phyloP scores from a whole-genome alignment of 306 rosid species.

The Mimosa pudica region DNA sequence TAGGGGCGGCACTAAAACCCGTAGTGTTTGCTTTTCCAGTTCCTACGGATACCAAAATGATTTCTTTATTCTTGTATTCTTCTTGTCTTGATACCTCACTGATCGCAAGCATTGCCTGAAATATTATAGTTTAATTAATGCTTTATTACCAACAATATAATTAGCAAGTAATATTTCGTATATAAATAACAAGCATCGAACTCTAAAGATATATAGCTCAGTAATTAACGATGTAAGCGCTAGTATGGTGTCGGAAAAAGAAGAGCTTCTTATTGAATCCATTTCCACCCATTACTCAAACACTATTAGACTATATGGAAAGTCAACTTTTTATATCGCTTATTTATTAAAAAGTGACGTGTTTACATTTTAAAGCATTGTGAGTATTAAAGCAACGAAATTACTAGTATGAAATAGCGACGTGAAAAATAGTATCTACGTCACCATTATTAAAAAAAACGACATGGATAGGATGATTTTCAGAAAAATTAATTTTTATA shows the following conservation, averaged over 20 bases:
- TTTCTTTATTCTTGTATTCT: constrained; percentile 33
- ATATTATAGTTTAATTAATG: not conserved
- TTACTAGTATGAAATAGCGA: no score
- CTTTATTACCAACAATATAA: not conserved
- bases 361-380: no score
- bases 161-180: not conserved
- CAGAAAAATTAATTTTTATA: no score
- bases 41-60: constrained; percentile 50
- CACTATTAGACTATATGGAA: no score
- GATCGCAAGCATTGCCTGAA: constrained; percentile 48
- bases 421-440: no score
- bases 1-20: constrained; percentile 38
- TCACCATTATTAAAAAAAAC: no score
- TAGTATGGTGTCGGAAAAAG: not conserved
- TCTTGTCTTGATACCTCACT: constrained; percentile 40
- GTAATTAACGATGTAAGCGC: not conserved
- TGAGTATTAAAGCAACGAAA: no score
- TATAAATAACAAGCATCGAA: not conserved
- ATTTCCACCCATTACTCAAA: no score
- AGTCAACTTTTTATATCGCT: no score
- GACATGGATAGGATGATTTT: no score
- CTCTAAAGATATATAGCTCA: not conserved
- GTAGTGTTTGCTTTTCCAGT: constrained; percentile 41
- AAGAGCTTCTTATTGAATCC: not conserved
- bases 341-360: no score